These are phyloP conservation scores for Ailanthus altissimus DNA, from an alignment of 345 rosid genomes.

Conservation along the genomic window DNA sequence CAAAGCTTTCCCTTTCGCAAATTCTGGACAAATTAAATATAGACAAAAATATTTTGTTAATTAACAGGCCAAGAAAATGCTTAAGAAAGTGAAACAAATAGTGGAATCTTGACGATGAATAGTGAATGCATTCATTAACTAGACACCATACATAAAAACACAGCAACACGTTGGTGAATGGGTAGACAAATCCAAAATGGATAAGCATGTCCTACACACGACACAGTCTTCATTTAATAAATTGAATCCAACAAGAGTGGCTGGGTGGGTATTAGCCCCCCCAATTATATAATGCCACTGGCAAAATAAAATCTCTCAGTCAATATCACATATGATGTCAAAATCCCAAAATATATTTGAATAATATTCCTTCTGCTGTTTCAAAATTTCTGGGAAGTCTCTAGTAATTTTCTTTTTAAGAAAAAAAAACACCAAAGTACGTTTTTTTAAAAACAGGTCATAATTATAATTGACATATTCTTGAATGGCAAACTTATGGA, in stretches of 20 bases:
- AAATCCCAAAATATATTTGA: not conserved
- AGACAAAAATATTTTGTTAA: not conserved
- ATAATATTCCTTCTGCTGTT: not conserved
- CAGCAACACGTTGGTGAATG: not conserved
- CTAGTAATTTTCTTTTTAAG: no score
- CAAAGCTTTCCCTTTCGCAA: not conserved
- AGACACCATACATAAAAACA: not conserved
- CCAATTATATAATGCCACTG: not conserved
- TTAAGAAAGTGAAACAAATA: not conserved
- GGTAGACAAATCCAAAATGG: conserved; percentile 9
- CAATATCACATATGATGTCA: not conserved
- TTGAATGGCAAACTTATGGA: no score
- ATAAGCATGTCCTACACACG: conserved; percentile 4
- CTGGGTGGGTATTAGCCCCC: not conserved
- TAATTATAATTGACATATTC: no score
- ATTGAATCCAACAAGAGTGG: conserved; percentile 3
- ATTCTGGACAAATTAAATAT: not conserved
- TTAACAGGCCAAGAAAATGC: not conserved
- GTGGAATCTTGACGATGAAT: not conserved
- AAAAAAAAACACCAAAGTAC: no score
- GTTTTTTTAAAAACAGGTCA: no score
- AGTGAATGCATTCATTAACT: not conserved
- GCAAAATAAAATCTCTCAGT: not conserved
- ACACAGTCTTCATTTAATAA: not conserved
- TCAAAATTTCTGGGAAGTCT: not conserved